Conservation (phyloP, 768 basidiomycete species). For the Cantharellus cinnabarinus region DNA sequence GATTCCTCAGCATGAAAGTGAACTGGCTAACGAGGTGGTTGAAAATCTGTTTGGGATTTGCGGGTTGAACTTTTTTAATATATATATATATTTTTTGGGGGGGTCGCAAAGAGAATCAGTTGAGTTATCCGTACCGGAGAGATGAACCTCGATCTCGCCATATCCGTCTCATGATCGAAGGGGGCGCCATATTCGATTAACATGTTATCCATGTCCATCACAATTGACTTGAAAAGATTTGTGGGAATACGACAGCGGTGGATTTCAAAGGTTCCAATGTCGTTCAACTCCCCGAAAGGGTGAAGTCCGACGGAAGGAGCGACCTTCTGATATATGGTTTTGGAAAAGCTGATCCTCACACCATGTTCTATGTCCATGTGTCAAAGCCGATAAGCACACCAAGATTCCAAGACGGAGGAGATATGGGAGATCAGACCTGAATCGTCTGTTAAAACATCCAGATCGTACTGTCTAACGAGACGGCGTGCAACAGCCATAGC, state of each 20-base stretch:
- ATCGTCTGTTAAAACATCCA: neutral
- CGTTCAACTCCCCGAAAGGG: neutral
- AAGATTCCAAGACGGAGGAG: neutral
- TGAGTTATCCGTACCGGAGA: neutral
- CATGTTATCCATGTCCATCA: neutral
- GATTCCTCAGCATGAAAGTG: neutral
- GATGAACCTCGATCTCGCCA: neutral
- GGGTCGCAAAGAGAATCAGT: neutral
- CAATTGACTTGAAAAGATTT: neutral
- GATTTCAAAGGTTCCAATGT: neutral
- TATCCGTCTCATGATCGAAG: neutral
- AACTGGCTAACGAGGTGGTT: neutral
- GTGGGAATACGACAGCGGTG: neutral
- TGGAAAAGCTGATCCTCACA: neutral
- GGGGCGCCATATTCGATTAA: neutral
- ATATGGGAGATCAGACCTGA: neutral
- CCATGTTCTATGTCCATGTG: neutral
- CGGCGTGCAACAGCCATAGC: too few relatives aligned
- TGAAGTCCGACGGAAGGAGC: neutral
- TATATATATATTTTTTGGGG: too few relatives aligned
- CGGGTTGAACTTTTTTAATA: neutral
- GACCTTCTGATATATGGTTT: neutral
- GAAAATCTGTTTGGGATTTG: neutral
- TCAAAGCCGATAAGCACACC: neutral
- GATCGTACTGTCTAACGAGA: too few relatives aligned